A percentile compares a stretch with the other conserved stretches of the same genome.
Evolutionary conservation across 306 rosid species (phyloP).

Genomic region (Ormosia semicastrata): DNA sequence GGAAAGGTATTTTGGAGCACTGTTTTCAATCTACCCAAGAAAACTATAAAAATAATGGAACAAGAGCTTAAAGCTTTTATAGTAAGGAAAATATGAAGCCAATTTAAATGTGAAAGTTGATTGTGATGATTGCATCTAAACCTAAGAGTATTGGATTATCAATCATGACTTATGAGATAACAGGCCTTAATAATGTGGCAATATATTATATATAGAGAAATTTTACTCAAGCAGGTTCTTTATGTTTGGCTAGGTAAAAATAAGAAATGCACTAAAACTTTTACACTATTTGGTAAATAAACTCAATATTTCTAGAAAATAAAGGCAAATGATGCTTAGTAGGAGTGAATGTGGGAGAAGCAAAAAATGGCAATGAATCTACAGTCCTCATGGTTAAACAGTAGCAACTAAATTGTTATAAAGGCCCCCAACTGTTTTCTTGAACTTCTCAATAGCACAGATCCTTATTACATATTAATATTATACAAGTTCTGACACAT

Average conservation of each 20-base stretch:
- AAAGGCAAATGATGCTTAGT: background rate
- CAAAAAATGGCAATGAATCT: constrained; percentile 7
- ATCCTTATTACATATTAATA: background rate
- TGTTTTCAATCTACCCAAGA: background rate
- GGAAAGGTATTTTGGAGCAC: background rate
- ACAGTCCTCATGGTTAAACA: background rate
- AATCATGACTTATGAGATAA: background rate
- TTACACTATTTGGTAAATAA: background rate
- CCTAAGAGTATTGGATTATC: background rate
- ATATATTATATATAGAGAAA: background rate
- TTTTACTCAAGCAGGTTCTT: background rate
- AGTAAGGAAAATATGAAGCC: background rate
- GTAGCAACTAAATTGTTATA: background rate
- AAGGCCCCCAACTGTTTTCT: background rate
- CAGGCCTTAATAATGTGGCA: background rate
- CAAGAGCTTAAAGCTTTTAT: background rate
- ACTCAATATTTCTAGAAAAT: constrained; percentile 2
- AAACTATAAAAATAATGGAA: background rate
- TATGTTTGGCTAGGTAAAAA: background rate
- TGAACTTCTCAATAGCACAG: constrained; percentile 4
- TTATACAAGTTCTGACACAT: background rate
- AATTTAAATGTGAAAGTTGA: background rate
- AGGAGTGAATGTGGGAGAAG: background rate
- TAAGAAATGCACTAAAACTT: background rate
- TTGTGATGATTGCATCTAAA: background rate